Conservation (phyloP, 345 rosid genomes). For the Schrenkiella parvula region DNA sequence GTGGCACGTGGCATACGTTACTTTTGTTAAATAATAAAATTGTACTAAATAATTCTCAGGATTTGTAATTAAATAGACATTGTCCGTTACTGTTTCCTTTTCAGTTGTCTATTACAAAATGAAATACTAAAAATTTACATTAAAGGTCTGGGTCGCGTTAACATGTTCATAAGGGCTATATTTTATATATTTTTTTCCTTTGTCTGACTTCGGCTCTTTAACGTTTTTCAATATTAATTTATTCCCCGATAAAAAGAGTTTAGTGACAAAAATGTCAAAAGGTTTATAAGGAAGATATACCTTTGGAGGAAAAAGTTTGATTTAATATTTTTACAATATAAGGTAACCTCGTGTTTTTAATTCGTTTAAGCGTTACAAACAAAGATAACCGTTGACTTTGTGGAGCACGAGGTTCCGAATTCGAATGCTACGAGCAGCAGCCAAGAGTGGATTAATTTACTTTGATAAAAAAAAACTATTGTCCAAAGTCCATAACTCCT, state of each 20-base stretch:
- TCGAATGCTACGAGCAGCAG: no score
- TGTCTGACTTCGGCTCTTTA: conserved; percentile 5
- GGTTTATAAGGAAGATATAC: not conserved
- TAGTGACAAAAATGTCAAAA: not conserved
- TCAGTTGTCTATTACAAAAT: not conserved
- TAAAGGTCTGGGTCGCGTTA: not conserved
- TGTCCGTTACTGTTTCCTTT: conserved; percentile 11
- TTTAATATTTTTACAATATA: not conserved
- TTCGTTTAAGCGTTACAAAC: not conserved
- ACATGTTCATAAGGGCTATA: conserved; percentile 24
- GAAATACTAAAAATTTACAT: not conserved
- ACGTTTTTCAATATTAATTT: not conserved
- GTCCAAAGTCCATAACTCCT: no score
- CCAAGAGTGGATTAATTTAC: no score
- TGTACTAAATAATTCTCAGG: no score
- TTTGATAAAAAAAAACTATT: no score
- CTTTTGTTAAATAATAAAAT: not conserved
- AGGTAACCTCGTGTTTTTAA: not conserved
- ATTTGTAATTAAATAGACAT: not conserved
- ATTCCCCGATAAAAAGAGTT: not conserved
- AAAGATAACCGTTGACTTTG: no score
- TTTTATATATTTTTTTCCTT: not conserved
- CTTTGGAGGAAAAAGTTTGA: not conserved
- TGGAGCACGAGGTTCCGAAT: no score
- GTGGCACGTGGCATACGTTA: conserved; percentile 4